phyloP scores from a whole-genome alignment of 2,329 filamentous ascomycete genomes.

The Thelonectria olida region DNA sequence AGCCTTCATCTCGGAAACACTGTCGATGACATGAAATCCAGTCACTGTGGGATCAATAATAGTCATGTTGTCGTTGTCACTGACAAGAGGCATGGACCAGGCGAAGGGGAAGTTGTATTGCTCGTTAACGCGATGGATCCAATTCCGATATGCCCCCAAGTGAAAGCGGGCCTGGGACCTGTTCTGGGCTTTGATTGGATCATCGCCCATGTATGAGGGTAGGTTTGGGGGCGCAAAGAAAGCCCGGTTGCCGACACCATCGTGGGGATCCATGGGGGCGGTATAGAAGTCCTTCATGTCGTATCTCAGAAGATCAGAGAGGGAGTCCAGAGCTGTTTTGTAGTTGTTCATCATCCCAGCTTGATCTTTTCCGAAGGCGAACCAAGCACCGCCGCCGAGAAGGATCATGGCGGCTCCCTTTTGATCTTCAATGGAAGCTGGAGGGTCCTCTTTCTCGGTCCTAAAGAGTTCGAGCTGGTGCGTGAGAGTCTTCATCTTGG shows the following conservation, averaged over 20 bases:
- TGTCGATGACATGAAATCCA: slow-evolving; percentile 21
- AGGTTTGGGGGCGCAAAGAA: slow-evolving; percentile 38
- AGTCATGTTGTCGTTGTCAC: slow-evolving; percentile 24
- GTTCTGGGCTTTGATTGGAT: slow-evolving; percentile 23
- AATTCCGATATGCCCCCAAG: neutral
- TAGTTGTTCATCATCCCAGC: slow-evolving; percentile 22
- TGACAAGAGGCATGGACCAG: slow-evolving; percentile 32
- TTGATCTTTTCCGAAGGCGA: slow-evolving; percentile 3
- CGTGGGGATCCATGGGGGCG: slow-evolving; percentile 30
- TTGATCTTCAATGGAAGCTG: slow-evolving; percentile 30
- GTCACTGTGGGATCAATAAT: slow-evolving; percentile 31
- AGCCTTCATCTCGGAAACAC: slow-evolving; percentile 43
- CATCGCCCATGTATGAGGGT: slow-evolving; percentile 32
- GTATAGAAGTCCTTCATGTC: slow-evolving; percentile 26
- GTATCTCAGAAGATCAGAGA: slow-evolving; percentile 30
- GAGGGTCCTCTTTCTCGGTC: slow-evolving; percentile 27
- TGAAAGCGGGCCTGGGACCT: slow-evolving; percentile 4
- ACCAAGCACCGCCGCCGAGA: slow-evolving; percentile 1
- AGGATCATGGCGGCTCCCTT: slow-evolving; percentile 19
- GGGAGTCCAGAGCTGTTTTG: slow-evolving; percentile 26
- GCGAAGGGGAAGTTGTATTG: slow-evolving; percentile 29
- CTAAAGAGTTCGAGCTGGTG: slow-evolving; percentile 37
- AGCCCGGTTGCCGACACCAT: slow-evolving; percentile 41
- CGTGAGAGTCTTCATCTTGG: slow-evolving; percentile 33
- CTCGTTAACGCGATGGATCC: slow-evolving; percentile 23